A percentile compares a stretch with the other conserved stretches of the same genome.
These are phyloP conservation scores for Talaromyces wortmannii DNA, from an alignment of 495 filamentous ascomycete species.

Conservation along the genomic window DNA sequence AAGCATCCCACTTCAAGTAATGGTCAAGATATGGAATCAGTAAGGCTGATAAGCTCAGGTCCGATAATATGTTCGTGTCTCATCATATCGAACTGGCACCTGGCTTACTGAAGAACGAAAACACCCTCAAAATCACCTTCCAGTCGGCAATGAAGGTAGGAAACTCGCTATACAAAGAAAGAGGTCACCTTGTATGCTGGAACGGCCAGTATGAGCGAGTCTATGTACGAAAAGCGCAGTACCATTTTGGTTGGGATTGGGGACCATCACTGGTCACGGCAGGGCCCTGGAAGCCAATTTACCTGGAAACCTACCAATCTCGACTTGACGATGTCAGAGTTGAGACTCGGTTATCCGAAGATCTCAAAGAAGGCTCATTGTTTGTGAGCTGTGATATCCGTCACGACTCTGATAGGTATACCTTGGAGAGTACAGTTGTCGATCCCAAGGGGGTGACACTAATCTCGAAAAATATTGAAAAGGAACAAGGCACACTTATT, in stretches of 20 bases:
- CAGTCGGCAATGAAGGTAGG: constrained; percentile 26
- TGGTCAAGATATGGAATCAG: constrained; percentile 32
- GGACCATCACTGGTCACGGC: constrained; percentile 65
- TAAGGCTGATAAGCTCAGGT: constrained; percentile 52
- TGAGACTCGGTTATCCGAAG: constrained; percentile 27
- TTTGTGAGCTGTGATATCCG: constrained; percentile 49
- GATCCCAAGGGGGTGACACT: not conserved
- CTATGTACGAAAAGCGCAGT: constrained; percentile 66
- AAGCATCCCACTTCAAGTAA: not conserved
- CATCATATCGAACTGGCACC: constrained; percentile 52
- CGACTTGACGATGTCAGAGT: constrained; percentile 44
- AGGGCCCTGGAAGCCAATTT: constrained; percentile 66
- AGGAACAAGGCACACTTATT: constrained; percentile 50
- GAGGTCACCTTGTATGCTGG: constrained; percentile 41
- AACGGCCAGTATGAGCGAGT: constrained; percentile 61
- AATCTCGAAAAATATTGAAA: constrained; percentile 39
- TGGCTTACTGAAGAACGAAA: constrained; percentile 27
- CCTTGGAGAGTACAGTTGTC: not conserved
- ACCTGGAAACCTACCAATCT: constrained; percentile 55
- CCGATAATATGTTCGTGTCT: constrained; percentile 64
- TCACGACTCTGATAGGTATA: not conserved
- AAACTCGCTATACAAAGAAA: constrained; percentile 22
- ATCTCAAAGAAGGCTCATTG: constrained; percentile 38
- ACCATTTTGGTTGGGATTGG: constrained; percentile 84
- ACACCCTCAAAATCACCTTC: constrained; percentile 27